Percentiles rank a stretch among this genome's conserved stretches.
phyloP scores from a whole-genome alignment of 1,139 yeast genomes.

The Candida albicans region DNA sequence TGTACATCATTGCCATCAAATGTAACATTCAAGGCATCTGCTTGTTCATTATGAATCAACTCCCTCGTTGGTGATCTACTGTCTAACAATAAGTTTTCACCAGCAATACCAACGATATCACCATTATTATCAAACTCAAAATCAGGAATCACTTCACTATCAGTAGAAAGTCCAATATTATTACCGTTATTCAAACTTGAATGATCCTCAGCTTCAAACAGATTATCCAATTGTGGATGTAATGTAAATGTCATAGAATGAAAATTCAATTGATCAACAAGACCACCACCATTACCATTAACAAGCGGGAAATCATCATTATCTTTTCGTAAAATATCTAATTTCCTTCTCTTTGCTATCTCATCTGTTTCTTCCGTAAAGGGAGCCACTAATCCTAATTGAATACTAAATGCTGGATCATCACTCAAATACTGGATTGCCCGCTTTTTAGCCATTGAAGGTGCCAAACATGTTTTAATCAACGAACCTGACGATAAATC shows the following conservation, averaged over 20 bases:
- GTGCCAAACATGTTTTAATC: no score
- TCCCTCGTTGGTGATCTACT: no score
- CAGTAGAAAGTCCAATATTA: neutral
- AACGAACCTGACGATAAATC: neutral
- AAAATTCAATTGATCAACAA: neutral
- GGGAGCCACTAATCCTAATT: slow-evolving; percentile 26
- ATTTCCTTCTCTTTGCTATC: slow-evolving; percentile 16
- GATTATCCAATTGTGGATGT: slow-evolving; percentile 10
- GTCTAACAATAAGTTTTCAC: neutral
- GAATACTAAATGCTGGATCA: slow-evolving; percentile 44
- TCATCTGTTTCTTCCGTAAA: slow-evolving; percentile 7
- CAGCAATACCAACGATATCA: slow-evolving; percentile 11
- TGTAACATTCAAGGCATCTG: slow-evolving; percentile 9
- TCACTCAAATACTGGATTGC: slow-evolving; percentile 27
- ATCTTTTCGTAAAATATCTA: slow-evolving; percentile 17
- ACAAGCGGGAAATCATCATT: slow-evolving; percentile 2
- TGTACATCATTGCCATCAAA: slow-evolving; percentile 9
- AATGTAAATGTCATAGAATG: no score
- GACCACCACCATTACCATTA: neutral
- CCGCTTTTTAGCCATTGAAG: slow-evolving; percentile 7
- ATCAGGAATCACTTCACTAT: slow-evolving; percentile 6
- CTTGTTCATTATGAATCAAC: neutral
- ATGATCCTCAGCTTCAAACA: slow-evolving; percentile 4
- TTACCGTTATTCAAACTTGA: slow-evolving; percentile 2
- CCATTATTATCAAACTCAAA: slow-evolving; percentile 20